phyloP scores from a whole-genome alignment of 495 filamentous ascomycete genomes.

The Talaromyces nanjingensis region DNA sequence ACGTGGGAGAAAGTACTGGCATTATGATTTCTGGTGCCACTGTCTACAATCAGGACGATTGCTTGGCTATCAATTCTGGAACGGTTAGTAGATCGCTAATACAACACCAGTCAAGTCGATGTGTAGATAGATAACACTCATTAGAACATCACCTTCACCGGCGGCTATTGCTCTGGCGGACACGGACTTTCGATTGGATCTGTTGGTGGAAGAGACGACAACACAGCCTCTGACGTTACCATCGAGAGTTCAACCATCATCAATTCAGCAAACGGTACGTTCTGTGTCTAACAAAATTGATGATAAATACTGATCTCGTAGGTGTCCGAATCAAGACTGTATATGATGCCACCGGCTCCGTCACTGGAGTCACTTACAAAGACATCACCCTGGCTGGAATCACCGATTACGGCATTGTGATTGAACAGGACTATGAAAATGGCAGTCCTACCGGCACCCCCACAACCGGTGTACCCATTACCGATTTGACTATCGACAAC shows the following conservation, averaged over 20 bases:
- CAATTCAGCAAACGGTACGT: slow-evolving; percentile 46
- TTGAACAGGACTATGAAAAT: slow-evolving; percentile 65
- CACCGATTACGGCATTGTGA: slow-evolving; percentile 55
- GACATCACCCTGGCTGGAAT: slow-evolving; percentile 52
- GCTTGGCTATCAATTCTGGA: slow-evolving; percentile 58
- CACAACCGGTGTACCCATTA: slow-evolving; percentile 56
- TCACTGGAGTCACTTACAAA: slow-evolving; percentile 51
- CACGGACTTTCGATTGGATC: slow-evolving; percentile 63
- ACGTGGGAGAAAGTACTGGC: slow-evolving; percentile 44
- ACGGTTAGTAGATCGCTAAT: slow-evolving; percentile 14
- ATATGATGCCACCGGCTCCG: slow-evolving; percentile 46
- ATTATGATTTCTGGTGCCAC: slow-evolving; percentile 50
- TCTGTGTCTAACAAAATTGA: neutral
- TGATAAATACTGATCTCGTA: neutral
- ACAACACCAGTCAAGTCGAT: too few relatives aligned
- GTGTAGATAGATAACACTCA: too few relatives aligned
- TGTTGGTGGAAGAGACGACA: slow-evolving; percentile 53
- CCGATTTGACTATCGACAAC: slow-evolving; percentile 42
- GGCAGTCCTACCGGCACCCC: slow-evolving; percentile 52
- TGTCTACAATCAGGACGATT: slow-evolving; percentile 59
- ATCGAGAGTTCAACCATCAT: slow-evolving; percentile 44
- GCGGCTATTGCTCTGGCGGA: slow-evolving; percentile 51
- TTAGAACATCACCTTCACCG: slow-evolving; percentile 46
- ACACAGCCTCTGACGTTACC: slow-evolving; percentile 49
- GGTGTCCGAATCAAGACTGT: slow-evolving; percentile 58